Evolutionary conservation across 768 basidiomycete species (phyloP), one percentile per base, ranked within the genome.

Genomic region (Mycena alexandri): DNA sequence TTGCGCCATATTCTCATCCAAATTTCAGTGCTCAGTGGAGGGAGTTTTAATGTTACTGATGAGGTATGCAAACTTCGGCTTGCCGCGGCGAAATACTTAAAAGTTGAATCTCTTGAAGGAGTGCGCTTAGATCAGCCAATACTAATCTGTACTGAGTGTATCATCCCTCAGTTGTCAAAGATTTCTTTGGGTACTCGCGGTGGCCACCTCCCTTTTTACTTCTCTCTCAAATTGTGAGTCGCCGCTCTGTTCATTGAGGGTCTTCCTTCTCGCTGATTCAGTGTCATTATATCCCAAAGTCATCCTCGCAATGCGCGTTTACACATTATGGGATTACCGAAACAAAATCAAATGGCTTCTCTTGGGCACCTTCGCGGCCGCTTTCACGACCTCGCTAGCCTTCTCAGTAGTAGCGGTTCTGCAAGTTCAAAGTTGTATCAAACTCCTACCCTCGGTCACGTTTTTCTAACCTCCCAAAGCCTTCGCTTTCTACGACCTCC

Each of bases 241-340:
- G 16, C 5, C 1, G n/a, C 38, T 21, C n/a, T 8, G 29, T 41
- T n/a, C 10, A n/a, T n/a, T n/a, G n/a, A 21, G 24, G 29, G 29
- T 29, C 29, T 29, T 29, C 3, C 25, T 41, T 21, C 34, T 59
- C 43, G 16, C 17, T 29, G 29, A 29, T 29, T 53, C 24, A 19
- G 22, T 17, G 9, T 34, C 42, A 34, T 36, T 3, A 17, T n/a
- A 17, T 24, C 11, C 50, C 6, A 33, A 36, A 66, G 65, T 60
- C 21, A 34, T 67, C 24, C 42, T 67, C 17, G 54, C 52, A 42
- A 33, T 53, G 38, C 57, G 65, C 14, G 29, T 67, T 13, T 67
- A 67, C 42, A 61, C 52, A 11, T 21, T 67, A 25, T 67, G 65
- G 65, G 65, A 67, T n/a, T 38, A 22, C 13, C 57, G 65, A 10